These are phyloP conservation scores for Lavandula angustifolia DNA, from an alignment of 257 asterid species.

Conservation along the genomic window DNA sequence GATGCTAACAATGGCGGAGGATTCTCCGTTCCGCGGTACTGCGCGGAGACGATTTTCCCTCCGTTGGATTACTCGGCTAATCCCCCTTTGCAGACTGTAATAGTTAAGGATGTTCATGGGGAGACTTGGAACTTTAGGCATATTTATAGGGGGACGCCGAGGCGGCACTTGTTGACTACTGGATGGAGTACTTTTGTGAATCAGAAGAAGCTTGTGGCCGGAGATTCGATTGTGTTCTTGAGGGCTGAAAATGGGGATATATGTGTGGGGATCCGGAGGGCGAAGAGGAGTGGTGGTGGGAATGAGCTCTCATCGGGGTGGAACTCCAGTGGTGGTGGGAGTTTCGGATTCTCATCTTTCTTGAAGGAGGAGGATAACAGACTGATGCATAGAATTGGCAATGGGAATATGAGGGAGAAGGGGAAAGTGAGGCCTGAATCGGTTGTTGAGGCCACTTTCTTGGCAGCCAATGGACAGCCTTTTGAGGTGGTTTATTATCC, in stretches of 20 bases:
- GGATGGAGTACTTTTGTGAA: conserved; percentile 64
- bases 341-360: conserved; percentile 33
- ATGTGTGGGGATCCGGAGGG: conserved; percentile 53
- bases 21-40: conserved; percentile 52
- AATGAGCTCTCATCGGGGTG: conserved; percentile 39
- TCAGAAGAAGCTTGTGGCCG: conserved; percentile 58
- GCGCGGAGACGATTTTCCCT: conserved; percentile 63
- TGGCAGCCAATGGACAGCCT: conserved; percentile 54
- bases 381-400: conserved; percentile 35
- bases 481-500: conserved; percentile 59
- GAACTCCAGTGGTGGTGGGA: conserved; percentile 42
- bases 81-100: conserved; percentile 50
- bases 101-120: conserved; percentile 51
- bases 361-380: conserved; percentile 41
- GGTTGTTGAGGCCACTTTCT: conserved; percentile 45
- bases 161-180: conserved; percentile 60
- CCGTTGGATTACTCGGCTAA: conserved; percentile 46
- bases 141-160: conserved; percentile 56
- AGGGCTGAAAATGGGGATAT: conserved; percentile 56
- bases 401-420: conserved; percentile 41
- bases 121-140: conserved; percentile 49
- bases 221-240: conserved; percentile 54
- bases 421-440: conserved; percentile 51
- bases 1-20: conserved; percentile 61
- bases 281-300: conserved; percentile 41